Conservation (phyloP, 176 grass and related monocot species). For the Elymus sibiricus region DNA sequence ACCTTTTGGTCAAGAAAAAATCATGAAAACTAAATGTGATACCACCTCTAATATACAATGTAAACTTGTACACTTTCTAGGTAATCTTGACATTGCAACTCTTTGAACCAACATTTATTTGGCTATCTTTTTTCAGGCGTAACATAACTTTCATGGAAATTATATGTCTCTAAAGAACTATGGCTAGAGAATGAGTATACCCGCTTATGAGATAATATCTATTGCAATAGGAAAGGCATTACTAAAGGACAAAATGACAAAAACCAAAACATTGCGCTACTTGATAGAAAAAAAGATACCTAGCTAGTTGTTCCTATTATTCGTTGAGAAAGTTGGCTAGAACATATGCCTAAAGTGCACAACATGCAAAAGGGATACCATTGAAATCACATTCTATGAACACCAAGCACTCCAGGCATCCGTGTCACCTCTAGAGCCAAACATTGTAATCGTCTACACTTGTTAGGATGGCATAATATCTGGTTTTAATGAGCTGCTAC, state of each 20-base stretch:
- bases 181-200: background rate
- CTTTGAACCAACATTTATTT: too few species aligned
- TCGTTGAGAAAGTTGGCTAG: background rate
- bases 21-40: too few species aligned
- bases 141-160: too few species aligned
- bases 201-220: background rate
- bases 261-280: background rate
- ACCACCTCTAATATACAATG: too few species aligned
- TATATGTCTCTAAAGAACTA: too few species aligned
- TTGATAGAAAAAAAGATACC: background rate
- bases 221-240: background rate
- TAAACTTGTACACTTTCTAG: too few species aligned
- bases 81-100: too few species aligned
- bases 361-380: background rate
- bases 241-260: background rate
- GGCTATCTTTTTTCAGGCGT: too few species aligned
- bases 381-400: background rate
- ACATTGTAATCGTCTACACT: background rate
- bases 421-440: background rate
- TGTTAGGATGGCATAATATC: too few species aligned
- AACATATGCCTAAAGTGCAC: background rate
- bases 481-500: too few species aligned
- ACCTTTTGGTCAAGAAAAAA: too few species aligned
- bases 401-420: background rate
- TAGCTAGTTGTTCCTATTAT: background rate